Percentiles rank a stretch among this genome's conserved stretches.
Conservation (phyloP, 2,329 filamentous ascomycete genomes). For the Neofusicoccum kwambonambiense region DNA sequence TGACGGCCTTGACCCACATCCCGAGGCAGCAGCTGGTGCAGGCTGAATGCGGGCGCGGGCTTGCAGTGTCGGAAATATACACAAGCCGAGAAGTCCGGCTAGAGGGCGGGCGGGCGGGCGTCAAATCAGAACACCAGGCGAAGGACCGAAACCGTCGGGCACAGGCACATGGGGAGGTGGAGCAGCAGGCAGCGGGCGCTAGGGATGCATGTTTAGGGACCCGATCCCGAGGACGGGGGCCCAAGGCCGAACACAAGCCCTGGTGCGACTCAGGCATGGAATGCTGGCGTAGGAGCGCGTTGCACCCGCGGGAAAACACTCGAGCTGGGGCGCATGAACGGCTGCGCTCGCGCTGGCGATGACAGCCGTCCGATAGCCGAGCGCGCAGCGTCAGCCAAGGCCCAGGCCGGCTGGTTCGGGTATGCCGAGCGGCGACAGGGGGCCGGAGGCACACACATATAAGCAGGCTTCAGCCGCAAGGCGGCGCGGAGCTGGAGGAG, state of each 20-base stretch:
- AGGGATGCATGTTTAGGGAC: background rate
- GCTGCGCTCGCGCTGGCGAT: no score
- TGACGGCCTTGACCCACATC: background rate
- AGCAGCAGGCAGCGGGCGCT: background rate
- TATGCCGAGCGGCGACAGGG: constrained; percentile 12
- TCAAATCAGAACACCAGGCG: background rate
- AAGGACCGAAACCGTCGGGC: background rate
- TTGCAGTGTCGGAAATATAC: background rate
- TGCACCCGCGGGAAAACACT: background rate
- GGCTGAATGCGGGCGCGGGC: background rate
- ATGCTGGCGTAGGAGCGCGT: no score
- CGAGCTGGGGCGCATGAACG: background rate
- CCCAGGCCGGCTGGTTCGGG: background rate
- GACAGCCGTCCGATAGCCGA: background rate
- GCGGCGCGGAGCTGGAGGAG: background rate
- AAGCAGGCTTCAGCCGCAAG: constrained; percentile 5
- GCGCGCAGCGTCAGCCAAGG: constrained; percentile 14
- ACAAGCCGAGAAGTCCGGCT: background rate
- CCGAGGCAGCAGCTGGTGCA: background rate
- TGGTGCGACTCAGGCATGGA: no score
- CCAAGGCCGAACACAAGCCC: no score
- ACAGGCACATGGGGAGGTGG: background rate
- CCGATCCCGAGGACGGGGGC: no score
- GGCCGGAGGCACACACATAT: background rate
- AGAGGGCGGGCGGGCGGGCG: no score